Evolutionary conservation across 371 early-diverging fungal species (phyloP), one percentile per base, ranked within the genome.

Genomic region (Mortierella sp.): DNA sequence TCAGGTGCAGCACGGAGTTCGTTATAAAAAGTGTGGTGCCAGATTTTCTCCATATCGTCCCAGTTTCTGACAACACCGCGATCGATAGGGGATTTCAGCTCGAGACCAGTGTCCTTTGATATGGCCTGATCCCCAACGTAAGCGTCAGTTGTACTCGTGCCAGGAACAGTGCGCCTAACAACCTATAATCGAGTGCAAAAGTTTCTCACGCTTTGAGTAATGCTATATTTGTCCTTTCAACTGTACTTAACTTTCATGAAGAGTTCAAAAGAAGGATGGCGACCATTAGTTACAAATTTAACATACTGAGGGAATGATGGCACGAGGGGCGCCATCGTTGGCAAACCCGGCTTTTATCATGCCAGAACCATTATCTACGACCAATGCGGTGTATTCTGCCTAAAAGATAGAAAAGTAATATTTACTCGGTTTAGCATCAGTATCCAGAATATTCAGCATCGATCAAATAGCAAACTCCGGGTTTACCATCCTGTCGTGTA

Each of bases 291-390:
- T 24, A n/a, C n/a, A 4, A 57, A 5, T 2, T 14, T 18, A 10
- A 30, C 78, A 64, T 77, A 72, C 73, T 58, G 97, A 94, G 14
- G 97, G 95, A 80, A 98, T 95, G 80, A 93, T 96, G 72, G 94
- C 92, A 70, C 95, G 95, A 52, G 99, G 99, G 67, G 91, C 90
- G 64, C 97, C 97, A 74, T 96, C 97, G 52, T 97, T 98, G 20
- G 99, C 97, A 86, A 98, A 97, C 37, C 99, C 98, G 52, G 97
- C 96, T 85, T 98, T 98, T 83, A 96, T 96, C 72, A 96, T 93
- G 57, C 97, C 97, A 39, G 98, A 97, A 45, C 98, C 98, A 96
- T 97, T 87, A 64, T 69, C 63, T 64, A 81, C 73, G 69, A 76
- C 68, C 75, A 75, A 64, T 64, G 72, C 77, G 32, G 77, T 69